A percentile compares a stretch with the other conserved stretches of the same genome.
Evolutionary conservation across 1,139 yeast species (phyloP).

Genomic region (Debaryomyces sp.): DNA sequence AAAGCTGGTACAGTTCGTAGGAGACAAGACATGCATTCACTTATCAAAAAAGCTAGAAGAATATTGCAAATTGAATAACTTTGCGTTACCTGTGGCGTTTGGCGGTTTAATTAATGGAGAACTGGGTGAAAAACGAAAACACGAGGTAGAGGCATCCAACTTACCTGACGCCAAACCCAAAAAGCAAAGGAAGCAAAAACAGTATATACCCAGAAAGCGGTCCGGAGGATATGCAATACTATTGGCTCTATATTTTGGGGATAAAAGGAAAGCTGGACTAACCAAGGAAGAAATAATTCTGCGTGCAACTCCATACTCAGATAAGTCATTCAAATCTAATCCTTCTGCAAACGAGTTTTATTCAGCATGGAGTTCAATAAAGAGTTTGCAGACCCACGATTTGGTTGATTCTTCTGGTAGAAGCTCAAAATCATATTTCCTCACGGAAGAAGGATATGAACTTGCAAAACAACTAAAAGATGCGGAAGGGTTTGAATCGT

Average conservation of each 20-base stretch:
- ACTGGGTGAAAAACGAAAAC: not conserved
- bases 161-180: conserved; percentile 8
- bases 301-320: conserved; percentile 63
- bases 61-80: conserved; percentile 50
- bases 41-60: conserved; percentile 42
- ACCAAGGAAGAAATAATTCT: conserved; percentile 61
- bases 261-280: conserved; percentile 52
- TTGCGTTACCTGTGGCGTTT: conserved; percentile 43
- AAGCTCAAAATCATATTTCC: conserved; percentile 56
- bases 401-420: conserved; percentile 61
- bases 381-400: conserved; percentile 63
- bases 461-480: conserved; percentile 61
- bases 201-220: conserved; percentile 73
- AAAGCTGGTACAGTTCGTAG: conserved; percentile 55
- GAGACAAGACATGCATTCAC: conserved; percentile 59
- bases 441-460: conserved; percentile 74
- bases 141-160: conserved; percentile 1
- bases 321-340: conserved; percentile 64
- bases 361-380: conserved; percentile 80
- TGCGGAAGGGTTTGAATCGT: conserved; percentile 42
- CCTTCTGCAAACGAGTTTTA: conserved; percentile 64
- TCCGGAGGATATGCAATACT: conserved; percentile 90
- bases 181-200: conserved; percentile 33
- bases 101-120: conserved; percentile 13
- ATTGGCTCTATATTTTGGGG: conserved; percentile 60